phyloP scores from a whole-genome alignment of 2,329 filamentous ascomycete genomes.

The Paecilomyces niveus region DNA sequence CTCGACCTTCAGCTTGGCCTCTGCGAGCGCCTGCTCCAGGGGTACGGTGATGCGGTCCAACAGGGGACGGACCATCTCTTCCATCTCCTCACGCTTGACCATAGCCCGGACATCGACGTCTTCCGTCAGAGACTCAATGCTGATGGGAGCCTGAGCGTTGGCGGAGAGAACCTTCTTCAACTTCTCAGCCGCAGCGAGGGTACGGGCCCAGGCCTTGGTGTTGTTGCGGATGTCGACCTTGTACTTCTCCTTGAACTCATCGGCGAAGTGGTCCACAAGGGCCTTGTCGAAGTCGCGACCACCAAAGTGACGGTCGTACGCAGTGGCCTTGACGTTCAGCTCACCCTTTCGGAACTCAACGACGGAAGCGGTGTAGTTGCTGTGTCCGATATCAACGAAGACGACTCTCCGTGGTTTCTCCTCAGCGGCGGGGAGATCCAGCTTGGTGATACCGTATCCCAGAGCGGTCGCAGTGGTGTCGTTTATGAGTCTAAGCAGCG shows the following conservation, averaged over 20 bases:
- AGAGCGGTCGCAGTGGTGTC: conserved; percentile 94
- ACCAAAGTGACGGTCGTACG: conserved; percentile 93
- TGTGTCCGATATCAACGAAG: conserved; percentile 94
- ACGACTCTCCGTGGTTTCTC: conserved; percentile 87
- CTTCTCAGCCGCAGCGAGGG: conserved; percentile 86
- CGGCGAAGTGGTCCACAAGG: conserved; percentile 86
- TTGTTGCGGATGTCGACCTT: conserved; percentile 93
- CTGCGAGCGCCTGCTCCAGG: conserved; percentile 85
- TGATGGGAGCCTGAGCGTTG: conserved; percentile 85
- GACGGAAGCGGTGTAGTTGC: conserved; percentile 88
- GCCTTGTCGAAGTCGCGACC: conserved; percentile 96
- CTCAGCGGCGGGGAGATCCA: conserved; percentile 79
- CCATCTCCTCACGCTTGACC: conserved; percentile 90
- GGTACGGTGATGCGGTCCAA: conserved; percentile 65
- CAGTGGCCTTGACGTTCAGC: conserved; percentile 83
- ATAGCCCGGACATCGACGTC: conserved; percentile 84
- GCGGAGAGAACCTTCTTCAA: conserved; percentile 97
- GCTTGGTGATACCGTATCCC: conserved; percentile 96
- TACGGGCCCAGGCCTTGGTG: conserved; percentile 80
- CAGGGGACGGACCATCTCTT: conserved; percentile 80
- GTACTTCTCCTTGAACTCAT: conserved; percentile 96
- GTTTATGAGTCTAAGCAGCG: conserved; percentile 90
- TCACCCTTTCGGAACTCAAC: conserved; percentile 98
- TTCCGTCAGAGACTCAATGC: conserved; percentile 98
- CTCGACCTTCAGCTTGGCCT: conserved; percentile 81